Percentiles rank a stretch among this genome's conserved stretches.
Evolutionary conservation across 139 green algal species (phyloP).

Genomic region (Coccomyxa sp.): DNA sequence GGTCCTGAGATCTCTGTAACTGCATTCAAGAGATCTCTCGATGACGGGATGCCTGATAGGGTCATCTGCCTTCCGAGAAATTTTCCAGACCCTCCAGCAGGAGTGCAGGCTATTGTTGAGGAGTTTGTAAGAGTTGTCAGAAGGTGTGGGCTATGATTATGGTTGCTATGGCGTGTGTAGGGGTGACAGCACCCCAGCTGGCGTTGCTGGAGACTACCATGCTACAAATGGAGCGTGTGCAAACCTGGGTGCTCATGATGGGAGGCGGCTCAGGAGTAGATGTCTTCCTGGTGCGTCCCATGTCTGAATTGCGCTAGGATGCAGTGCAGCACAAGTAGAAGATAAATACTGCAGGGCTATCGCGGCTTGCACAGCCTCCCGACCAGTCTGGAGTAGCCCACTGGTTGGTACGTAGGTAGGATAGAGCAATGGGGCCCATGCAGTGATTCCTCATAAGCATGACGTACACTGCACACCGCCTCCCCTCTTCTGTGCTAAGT

Average conservation of each 20-base stretch:
- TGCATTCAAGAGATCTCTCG: neutral
- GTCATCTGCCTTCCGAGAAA: too few species aligned
- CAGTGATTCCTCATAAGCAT: neutral
- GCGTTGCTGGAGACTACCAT: conserved; percentile 49
- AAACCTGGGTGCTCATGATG: conserved; percentile 28
- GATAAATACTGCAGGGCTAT: neutral
- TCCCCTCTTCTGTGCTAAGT: too few species aligned
- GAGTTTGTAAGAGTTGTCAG: neutral
- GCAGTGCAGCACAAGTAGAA: neutral
- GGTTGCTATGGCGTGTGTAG: neutral
- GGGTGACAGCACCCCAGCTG: conserved; percentile 36
- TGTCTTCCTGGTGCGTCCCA: conserved; percentile 25
- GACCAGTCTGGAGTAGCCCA: neutral
- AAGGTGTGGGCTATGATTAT: neutral
- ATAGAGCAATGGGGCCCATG: neutral
- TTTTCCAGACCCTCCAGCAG: too few species aligned
- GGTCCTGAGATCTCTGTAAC: neutral
- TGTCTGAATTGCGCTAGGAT: neutral
- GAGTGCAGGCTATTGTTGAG: too few species aligned
- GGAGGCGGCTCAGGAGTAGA: conserved; percentile 31
- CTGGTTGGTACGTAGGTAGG: neutral
- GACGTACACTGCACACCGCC: neutral
- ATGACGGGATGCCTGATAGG: neutral
- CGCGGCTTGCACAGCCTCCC: neutral
- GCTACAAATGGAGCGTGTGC: conserved; percentile 32